Base-by-base conservation (phyloP, 306 rosid genomes). In the Arachis hypogaea region DNA sequence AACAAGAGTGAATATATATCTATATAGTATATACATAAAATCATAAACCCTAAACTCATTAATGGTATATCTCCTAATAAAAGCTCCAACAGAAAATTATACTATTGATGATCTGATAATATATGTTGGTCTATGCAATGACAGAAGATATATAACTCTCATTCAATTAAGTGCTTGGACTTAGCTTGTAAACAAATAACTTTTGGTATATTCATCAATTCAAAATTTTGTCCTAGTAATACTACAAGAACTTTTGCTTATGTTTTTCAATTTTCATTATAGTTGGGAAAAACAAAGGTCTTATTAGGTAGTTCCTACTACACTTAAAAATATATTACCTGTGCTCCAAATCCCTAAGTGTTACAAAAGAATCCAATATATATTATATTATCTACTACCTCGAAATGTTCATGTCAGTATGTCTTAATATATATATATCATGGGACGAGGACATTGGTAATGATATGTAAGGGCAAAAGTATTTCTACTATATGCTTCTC, bases 321-420 rank as follows among this genome's bases (percentile, higher is more conserved):
- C 11, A 22, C 50, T 67, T 16, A 52, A 45, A 43, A 61, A 44
- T 7, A 67, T 33, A 33, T 0, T 33, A 33, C 4, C 30, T 28
- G 38, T 47, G 72, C 76, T 69, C n/a, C 83, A 82, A 82, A 82
- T 78, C 86, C 86, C 83, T 8, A 80, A 69, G 73, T 12, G 38
- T 70, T 33, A 33, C 38, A 70, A 71, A 77, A 56, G 51, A 69
- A 66, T 38, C 71, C 29, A 76, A 76, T 60, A 11, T 38, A 58
- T 78, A 38, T 30, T 51, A 73, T 73, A 73, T 73, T 14, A 52
- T 54, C 69, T 40, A 22, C 38, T 33, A 45, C 73, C 76, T 75
- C 79, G 69, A 79, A 75, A 83, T 61, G 49, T 72, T 67, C 63
- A 62, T 71, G 77, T 79, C 71, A 64, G 74, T 55, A 55, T 71